These are phyloP conservation scores for Phytopythium helicoides DNA, from an alignment of 352 stramenopile species.

Conservation along the genomic window DNA sequence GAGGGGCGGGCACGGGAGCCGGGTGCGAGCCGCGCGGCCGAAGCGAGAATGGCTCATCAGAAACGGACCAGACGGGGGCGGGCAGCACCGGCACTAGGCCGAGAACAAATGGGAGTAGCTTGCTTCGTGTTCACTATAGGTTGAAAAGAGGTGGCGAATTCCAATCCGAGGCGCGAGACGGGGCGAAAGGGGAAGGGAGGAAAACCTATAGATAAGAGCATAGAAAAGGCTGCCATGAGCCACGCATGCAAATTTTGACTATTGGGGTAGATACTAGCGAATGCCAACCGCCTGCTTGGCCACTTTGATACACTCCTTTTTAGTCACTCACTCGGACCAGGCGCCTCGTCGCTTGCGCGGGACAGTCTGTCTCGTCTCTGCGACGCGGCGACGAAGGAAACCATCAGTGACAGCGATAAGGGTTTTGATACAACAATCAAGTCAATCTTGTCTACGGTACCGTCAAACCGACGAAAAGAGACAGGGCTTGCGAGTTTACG, in stretches of 20 bases:
- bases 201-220: neutral
- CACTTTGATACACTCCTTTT: neutral
- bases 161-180: neutral
- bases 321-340: neutral
- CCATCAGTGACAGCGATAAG: conserved; percentile 7
- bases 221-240: neutral
- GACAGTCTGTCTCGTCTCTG: conserved; percentile 4
- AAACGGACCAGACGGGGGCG: conserved; percentile 7
- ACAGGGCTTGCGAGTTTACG: neutral
- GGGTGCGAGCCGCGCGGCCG: conserved; percentile 9
- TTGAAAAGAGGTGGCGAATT: neutral
- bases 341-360: conserved; percentile 1
- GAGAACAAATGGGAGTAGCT: no score
- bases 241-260: no score
- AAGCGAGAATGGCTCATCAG: conserved; percentile 28
- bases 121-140: no score
- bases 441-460: neutral
- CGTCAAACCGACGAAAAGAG: conserved; percentile 2
- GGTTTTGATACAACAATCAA: neutral
- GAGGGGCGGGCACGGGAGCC: conserved; percentile 5
- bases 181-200: neutral
- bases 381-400: neutral
- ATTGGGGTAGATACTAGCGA: no score
- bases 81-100: conserved; percentile 1
- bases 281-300: no score